Evolutionary conservation across 164 flowering plant genomes (phyloP), one percentile per base, ranked within the genome.

Genomic region (Litsea cubeba): DNA sequence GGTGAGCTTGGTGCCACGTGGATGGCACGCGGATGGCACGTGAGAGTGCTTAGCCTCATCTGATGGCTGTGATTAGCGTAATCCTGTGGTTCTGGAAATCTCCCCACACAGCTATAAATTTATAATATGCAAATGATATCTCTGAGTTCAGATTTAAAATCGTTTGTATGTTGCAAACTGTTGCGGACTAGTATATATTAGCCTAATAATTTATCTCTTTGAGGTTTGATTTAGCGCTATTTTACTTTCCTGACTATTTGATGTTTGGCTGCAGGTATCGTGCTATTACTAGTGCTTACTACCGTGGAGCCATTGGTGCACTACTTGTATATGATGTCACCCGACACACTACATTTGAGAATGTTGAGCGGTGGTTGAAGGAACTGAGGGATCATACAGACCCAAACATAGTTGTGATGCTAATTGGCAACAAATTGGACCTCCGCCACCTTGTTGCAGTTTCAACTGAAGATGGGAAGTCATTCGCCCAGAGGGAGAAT

Each of bases 371-470:
- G 76, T 89, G 93, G 93, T 77, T 89, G 51, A 86, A 75, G 79
- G 93, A 89, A 77, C 69, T 88, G 73, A 79, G 89, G 78, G 82
- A 86, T 69, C 93, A 89, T 81, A 88, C 93, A 0, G 93, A 89
- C 70, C 87, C 91, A 46, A 89, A 87, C 82, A 87, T 89, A 60
- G 91, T 89, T 3, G 88, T 89, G n/a, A 88, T 88, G 93, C 91
- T 89, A 66, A 84, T 88, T 35, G 93, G 91, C 3, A 89, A 89
- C 87, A 89, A 89, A 71, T 86, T 87, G 14, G 89, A 89, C 79
- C 87, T 89, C 17, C 88, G 91, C 12, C 90, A 89, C 82, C 89
- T 88, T 35, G 85, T 84, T 60, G 87, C 93, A 14, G 93, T 89
- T 60, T 65, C 88, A 4, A 85, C 89, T 0, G 89, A 89, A 50